These are phyloP conservation scores for Fusarium papillatum DNA, from an alignment of 2,329 filamentous ascomycete genomes.

Conservation along the genomic window DNA sequence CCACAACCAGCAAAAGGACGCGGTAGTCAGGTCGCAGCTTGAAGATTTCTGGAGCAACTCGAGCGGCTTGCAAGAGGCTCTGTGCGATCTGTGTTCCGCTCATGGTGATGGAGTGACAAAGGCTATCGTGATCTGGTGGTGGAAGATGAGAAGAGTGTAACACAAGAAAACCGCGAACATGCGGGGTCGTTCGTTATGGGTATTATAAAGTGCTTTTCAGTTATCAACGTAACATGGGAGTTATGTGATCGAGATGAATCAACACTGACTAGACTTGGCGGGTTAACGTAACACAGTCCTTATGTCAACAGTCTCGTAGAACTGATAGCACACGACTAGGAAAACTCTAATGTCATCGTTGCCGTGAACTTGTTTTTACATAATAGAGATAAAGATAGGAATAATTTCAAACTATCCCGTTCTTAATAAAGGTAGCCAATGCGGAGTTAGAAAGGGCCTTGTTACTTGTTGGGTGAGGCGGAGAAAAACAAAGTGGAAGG, in stretches of 20 bases:
- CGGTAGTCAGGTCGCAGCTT: conserved; percentile 33
- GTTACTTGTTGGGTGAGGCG: too few relatives aligned
- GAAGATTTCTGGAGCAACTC: conserved; percentile 28
- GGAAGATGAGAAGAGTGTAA: not conserved
- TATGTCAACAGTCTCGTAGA: not conserved
- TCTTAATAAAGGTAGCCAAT: not conserved
- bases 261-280: too few relatives aligned
- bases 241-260: not conserved
- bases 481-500: not conserved
- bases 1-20: conserved; percentile 29
- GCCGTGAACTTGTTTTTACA: not conserved
- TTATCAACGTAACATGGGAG: not conserved
- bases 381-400: not conserved
- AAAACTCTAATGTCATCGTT: not conserved
- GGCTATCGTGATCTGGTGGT: not conserved
- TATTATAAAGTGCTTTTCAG: not conserved
- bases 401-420: not conserved
- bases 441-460: not conserved
- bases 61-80: conserved; percentile 3
- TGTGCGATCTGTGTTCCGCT: not conserved
- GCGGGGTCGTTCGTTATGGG: not conserved
- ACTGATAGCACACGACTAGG: not conserved
- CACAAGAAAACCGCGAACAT: not conserved
- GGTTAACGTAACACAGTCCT: not conserved
- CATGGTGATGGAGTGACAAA: not conserved